Evolutionary conservation across 179 eudicot species (phyloP).

Genomic region (Spergularia azorica): DNA sequence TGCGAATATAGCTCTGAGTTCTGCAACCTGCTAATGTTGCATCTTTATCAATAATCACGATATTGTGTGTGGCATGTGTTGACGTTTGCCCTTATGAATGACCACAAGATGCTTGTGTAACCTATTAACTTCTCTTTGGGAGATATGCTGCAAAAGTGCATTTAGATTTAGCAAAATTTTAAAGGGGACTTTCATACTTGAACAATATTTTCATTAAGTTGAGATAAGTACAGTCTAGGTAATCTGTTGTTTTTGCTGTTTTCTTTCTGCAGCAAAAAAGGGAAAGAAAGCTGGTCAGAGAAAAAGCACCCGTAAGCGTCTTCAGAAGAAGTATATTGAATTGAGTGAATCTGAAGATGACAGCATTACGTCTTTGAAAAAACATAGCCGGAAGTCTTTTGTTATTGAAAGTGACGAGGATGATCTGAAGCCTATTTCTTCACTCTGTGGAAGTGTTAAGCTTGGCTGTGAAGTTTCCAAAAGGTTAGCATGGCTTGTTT

Average conservation of each 20-base stretch:
- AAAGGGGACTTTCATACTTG: neutral
- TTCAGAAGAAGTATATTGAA: slow-evolving; percentile 45
- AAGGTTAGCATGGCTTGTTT: slow-evolving; percentile 22
- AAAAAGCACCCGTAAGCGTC: slow-evolving; percentile 39
- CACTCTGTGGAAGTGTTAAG: slow-evolving; percentile 35
- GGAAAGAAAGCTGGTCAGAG: slow-evolving; percentile 32
- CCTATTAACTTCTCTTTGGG: too few relatives aligned
- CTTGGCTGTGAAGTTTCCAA: slow-evolving; percentile 17
- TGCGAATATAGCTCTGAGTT: neutral
- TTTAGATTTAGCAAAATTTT: neutral
- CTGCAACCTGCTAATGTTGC: neutral
- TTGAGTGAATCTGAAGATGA: slow-evolving; percentile 64
- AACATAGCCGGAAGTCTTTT: neutral
- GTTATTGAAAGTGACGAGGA: slow-evolving; percentile 32
- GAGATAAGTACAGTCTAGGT: neutral
- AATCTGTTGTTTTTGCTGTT: neutral
- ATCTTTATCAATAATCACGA: neutral
- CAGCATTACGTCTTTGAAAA: slow-evolving; percentile 27
- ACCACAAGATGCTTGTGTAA: neutral
- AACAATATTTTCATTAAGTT: neutral
- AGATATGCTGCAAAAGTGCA: too few relatives aligned
- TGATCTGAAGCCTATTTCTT: slow-evolving; percentile 42
- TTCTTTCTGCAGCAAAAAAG: slow-evolving; percentile 37
- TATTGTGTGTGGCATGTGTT: too few relatives aligned
- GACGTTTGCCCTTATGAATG: too few relatives aligned